These are phyloP conservation scores for Ophiostoma tasmaniense DNA, from an alignment of 2,329 filamentous ascomycete species.

Conservation along the genomic window DNA sequence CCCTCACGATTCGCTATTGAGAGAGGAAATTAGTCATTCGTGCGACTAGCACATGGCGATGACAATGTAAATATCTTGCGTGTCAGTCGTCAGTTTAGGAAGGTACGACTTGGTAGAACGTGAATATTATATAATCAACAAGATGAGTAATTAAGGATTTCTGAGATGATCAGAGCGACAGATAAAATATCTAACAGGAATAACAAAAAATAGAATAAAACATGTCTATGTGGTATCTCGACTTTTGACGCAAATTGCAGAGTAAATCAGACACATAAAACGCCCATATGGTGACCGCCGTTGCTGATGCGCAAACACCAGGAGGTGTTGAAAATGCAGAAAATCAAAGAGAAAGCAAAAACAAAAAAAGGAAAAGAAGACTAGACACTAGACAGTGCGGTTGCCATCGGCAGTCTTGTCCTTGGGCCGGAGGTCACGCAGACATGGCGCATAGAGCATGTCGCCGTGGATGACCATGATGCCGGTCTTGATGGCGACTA, in stretches of 20 bases:
- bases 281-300: not conserved
- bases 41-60: not conserved
- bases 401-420: slow-evolving; percentile 13
- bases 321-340: not conserved
- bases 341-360: too few species aligned
- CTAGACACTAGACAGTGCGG: slow-evolving; percentile 12
- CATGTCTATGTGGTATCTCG: not conserved
- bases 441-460: slow-evolving; percentile 38
- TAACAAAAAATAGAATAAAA: not conserved
- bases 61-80: not conserved
- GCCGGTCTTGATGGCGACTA: slow-evolving; percentile 34
- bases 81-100: not conserved
- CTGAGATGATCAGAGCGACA: not conserved
- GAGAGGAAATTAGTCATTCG: not conserved
- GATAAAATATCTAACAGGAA: not conserved
- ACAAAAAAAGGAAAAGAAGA: too few species aligned
- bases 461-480: slow-evolving; percentile 33
- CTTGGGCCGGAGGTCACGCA: slow-evolving; percentile 26
- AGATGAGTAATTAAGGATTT: not conserved
- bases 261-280: not conserved
- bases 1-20: slow-evolving; percentile 11
- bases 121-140: not conserved
- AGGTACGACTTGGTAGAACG: not conserved
- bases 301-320: not conserved
- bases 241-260: not conserved